Base-by-base conservation (phyloP, 78 protist species). In the Cavenderia fasciculata region DNA sequence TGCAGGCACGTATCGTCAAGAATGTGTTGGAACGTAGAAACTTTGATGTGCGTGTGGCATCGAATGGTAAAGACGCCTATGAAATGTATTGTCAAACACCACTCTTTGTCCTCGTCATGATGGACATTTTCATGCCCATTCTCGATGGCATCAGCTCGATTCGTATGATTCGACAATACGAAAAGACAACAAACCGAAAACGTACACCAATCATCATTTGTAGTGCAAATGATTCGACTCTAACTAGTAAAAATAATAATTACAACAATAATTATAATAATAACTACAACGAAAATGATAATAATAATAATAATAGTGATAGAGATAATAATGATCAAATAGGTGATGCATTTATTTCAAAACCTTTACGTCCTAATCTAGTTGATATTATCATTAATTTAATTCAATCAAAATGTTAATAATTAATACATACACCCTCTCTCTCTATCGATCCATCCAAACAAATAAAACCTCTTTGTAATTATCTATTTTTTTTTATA, bases 141-240 rank as follows among this genome's bases (percentile, higher is more conserved):
- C n/a, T 86, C 19, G 70, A 86, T 47, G 93, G 93, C 1, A 46
- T 86, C 4, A 56, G 72, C 33, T 72, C 82, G 49, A 74, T 86
- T 12, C 40, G 52, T 16, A 56, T 75, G 66, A 86, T 86, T 34
- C 54, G 93, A 31, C 82, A 86, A 47, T 86, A 38, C 33, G 93
- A 86, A 73, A 52, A 68, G 2, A 33, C 36, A 52, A 46, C 40
- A 18, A 74, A 86, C 16, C 18, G 59, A 31, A 61, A 86, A 72
- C 27, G 93, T 33, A 73, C 85, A 33, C 93, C 93, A 29, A 86
- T 86, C 8, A 86, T 86, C 38, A 86, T 86, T 19, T 79, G 88
- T 25, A 79, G 88, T 54, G 88, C 77, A 10, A 79, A 79, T 66
- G 88, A 79, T 27, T 54, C 62, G 4, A 34, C 71, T 3, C n/a